Base-by-base conservation (phyloP, 768 basidiomycete genomes). In the Boletus pseudopeckii region DNA sequence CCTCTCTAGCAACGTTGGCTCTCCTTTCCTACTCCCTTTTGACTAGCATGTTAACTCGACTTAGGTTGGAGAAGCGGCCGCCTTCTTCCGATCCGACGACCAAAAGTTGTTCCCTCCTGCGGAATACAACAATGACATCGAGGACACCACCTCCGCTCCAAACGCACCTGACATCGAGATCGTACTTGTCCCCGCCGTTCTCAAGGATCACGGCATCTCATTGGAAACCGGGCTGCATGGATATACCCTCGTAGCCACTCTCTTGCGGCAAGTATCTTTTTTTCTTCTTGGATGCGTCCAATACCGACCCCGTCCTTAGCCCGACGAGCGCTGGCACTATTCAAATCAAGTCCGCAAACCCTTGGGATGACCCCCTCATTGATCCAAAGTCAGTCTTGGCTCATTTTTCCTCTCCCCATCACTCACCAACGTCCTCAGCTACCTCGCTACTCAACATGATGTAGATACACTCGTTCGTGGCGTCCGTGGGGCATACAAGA, bases 1-100 rank as follows among this genome's bases (percentile, higher is more conserved):
- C 3, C 52, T 88, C 30, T 65, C 81, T 1, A 74, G 70, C 7
- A 86, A 85, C 52, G 86, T 86, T 46, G 14, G 66, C 20, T 33
- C 2, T n/a, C 6, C 11, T 52, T 50, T 36, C 18, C 7, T 37
- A 4, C 17, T 5, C 9, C 6, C 2, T 34, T 17, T 26, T 14
- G 13, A 10, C 26, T 3, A 44, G 17, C 14, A 30, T 34, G 15
- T 51, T 58, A 3, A 66, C 39, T 17, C n/a, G 17, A 24, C 17
- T 7, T 26, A 72, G 71, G 2, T 55, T 4, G 71, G 58, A 24
- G 71, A 72, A 45, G 54, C 61, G 5, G 72, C 44, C 20, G 54
- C 69, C 14, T 73, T 74, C 50, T 60, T 72, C 48, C 64, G 73
- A 37, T 58, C 66, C 9, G 68, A 73, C 43, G 68, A 73, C 26